Base-by-base conservation (phyloP, 192 early-diverging fungal genomes). In the Umbelopsis sp. region DNA sequence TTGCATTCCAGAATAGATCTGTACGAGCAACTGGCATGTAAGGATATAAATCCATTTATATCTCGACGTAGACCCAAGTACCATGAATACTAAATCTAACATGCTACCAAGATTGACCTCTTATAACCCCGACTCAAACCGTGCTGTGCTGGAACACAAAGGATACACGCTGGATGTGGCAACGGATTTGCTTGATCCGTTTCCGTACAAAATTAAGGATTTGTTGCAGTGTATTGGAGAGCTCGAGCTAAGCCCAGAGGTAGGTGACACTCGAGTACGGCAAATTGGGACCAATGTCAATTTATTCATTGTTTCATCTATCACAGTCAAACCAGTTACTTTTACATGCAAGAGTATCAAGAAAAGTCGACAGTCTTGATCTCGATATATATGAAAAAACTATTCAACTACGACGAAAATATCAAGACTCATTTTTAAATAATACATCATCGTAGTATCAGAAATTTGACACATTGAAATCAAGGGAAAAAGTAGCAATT, bases 211-310 rank as follows among this genome's bases (percentile, higher is more conserved):
- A 2, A 14, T 9, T 22, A 49, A 53, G 17, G 20, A 45, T 34
- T 45, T 73, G 22, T 22, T 73, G 10, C 54, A 66, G 34, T 73
- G 72, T n/a, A 73, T 73, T 25, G 72, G 72, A 24, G 72, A 73
- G 26, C 25, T 68, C 25, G 34, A 54, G 1, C 36, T 66, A 1
- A 24, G 34, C 8, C 45, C 52, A 9, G 72, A 67, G 51, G 43
- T 65, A 62, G 5, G 11, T 62, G 38, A 5, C 7, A 1, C 4
- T 6, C 38, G 3, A 41, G 12, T 17, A 26, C 4, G 16, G 4
- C 31, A 8, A 26, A 7, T 32, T 20, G 0, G 29, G 14, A 11
- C 25, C n/a, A 38, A 38, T 38, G 12, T 11, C 38, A 11, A 17
- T 62, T 25, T 17, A 16, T 32, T 62, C 26, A 34, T 62, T 62